Percentiles rank a stretch among this genome's conserved stretches.
phyloP scores from a whole-genome alignment of 2,329 filamentous ascomycete species.

The Dothidotthia symphoricarpi region DNA sequence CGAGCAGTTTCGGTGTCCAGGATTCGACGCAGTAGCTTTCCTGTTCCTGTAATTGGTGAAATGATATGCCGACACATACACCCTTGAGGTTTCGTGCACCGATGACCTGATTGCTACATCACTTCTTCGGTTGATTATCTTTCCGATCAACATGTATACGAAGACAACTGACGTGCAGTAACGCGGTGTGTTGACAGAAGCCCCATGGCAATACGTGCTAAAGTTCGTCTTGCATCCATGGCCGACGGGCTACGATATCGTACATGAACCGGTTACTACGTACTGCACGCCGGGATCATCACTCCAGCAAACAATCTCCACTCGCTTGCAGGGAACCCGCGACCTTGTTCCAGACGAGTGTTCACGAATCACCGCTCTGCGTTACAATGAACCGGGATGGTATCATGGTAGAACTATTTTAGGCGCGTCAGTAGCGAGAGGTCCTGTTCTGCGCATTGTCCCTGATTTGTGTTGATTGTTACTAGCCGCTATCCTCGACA shows the following conservation, averaged over 20 bases:
- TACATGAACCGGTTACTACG: slow-evolving; percentile 28
- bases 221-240: not conserved
- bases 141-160: not conserved
- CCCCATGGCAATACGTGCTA: too few species aligned
- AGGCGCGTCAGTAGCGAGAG: slow-evolving; percentile 28
- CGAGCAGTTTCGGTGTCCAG: slow-evolving; percentile 30
- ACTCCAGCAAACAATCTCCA: slow-evolving; percentile 42
- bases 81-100: slow-evolving; percentile 14
- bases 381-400: slow-evolving; percentile 21
- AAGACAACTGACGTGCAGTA: too few species aligned
- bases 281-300: slow-evolving; percentile 31
- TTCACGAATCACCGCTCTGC: slow-evolving; percentile 32
- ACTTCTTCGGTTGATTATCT: not conserved
- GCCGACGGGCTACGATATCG: not conserved
- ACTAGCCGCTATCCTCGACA: slow-evolving; percentile 23
- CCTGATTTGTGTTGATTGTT: slow-evolving; percentile 30
- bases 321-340: slow-evolving; percentile 33
- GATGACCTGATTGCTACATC: not conserved
- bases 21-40: slow-evolving; percentile 13
- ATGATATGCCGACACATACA: slow-evolving; percentile 14
- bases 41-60: slow-evolving; percentile 18
- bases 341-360: slow-evolving; percentile 20
- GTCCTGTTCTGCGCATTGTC: slow-evolving; percentile 20
- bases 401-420: slow-evolving; percentile 35
- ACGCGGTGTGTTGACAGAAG: not conserved